These are phyloP conservation scores for Cercospora berteroae DNA, from an alignment of 2,329 filamentous ascomycete species.

Conservation along the genomic window DNA sequence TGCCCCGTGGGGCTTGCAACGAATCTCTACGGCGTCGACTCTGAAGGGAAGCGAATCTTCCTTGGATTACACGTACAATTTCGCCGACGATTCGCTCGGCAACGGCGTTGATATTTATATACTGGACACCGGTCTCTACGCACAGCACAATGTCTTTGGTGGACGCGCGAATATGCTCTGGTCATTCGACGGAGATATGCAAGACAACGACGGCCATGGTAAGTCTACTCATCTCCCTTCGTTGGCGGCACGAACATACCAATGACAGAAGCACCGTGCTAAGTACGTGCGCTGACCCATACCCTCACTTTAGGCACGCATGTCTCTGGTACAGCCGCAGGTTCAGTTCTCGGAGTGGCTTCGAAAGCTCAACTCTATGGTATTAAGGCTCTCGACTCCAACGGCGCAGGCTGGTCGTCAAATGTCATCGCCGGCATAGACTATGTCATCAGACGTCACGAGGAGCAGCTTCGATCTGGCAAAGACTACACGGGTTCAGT, in stretches of 20 bases:
- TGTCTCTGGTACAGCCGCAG: constrained; percentile 48
- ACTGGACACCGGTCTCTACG: constrained; percentile 50
- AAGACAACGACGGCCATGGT: constrained; percentile 48
- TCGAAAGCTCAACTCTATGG: constrained; percentile 50
- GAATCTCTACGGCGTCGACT: constrained; percentile 41
- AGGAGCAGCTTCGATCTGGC: constrained; percentile 40
- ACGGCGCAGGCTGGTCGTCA: constrained; percentile 47
- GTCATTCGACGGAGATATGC: constrained; percentile 37
- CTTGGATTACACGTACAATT: constrained; percentile 47
- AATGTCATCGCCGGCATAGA: constrained; percentile 53
- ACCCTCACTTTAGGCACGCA: constrained; percentile 41
- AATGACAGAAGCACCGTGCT: neutral
- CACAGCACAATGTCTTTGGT: constrained; percentile 47
- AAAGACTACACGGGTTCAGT: constrained; percentile 45
- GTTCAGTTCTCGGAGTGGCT: constrained; percentile 48
- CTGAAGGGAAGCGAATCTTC: constrained; percentile 31
- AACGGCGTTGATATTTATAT: constrained; percentile 50
- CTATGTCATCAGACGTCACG: constrained; percentile 47
- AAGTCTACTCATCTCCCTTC: neutral
- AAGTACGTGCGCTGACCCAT: neutral
- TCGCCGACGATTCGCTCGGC: constrained; percentile 39
- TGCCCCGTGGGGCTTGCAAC: constrained; percentile 49
- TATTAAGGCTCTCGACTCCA: constrained; percentile 52
- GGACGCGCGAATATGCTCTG: constrained; percentile 45
- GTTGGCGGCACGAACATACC: neutral